phyloP scores from a whole-genome alignment of 2,329 filamentous ascomycete genomes.

The Ceratocystis harringtonii region DNA sequence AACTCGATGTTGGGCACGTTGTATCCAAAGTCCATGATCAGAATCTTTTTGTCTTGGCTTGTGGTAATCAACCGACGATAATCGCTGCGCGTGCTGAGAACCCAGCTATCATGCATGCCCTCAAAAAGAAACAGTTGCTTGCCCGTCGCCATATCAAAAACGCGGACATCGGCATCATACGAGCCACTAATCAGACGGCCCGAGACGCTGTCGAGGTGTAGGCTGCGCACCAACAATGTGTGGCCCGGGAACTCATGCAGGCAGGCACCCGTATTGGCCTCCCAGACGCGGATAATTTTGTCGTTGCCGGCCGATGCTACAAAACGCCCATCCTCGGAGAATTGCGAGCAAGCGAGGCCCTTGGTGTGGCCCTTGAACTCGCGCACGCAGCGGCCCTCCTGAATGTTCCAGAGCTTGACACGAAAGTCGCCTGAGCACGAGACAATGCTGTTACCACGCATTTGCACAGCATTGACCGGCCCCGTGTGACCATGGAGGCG shows the following conservation, averaged over 20 bases:
- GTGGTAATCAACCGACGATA: conserved; percentile 90
- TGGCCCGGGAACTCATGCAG: conserved; percentile 71
- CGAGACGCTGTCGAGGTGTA: conserved; percentile 80
- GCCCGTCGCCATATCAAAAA: conserved; percentile 76
- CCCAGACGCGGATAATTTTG: conserved; percentile 89
- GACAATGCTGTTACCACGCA: conserved; percentile 82
- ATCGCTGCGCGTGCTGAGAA: conserved; percentile 87
- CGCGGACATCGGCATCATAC: conserved; percentile 91
- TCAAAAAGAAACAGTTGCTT: conserved; percentile 68
- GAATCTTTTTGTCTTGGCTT: conserved; percentile 79
- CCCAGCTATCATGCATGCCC: conserved; percentile 95
- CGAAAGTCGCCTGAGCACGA: conserved; percentile 87
- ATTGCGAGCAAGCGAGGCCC: conserved; percentile 88
- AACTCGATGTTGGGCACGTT: conserved; percentile 41
- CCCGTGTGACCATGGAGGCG: conserved; percentile 74
- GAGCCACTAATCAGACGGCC: conserved; percentile 78
- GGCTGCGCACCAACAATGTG: conserved; percentile 67
- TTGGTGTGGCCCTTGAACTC: conserved; percentile 85
- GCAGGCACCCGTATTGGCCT: conserved; percentile 76
- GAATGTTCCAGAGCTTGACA: conserved; percentile 90
- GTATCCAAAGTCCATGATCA: conserved; percentile 83
- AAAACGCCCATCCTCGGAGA: conserved; percentile 84
- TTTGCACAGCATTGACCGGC: conserved; percentile 90
- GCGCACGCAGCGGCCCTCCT: conserved; percentile 73
- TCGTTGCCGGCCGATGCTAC: conserved; percentile 93